Base-by-base conservation (phyloP, 2,329 filamentous ascomycete genomes). In the Rosellinia necatrix region DNA sequence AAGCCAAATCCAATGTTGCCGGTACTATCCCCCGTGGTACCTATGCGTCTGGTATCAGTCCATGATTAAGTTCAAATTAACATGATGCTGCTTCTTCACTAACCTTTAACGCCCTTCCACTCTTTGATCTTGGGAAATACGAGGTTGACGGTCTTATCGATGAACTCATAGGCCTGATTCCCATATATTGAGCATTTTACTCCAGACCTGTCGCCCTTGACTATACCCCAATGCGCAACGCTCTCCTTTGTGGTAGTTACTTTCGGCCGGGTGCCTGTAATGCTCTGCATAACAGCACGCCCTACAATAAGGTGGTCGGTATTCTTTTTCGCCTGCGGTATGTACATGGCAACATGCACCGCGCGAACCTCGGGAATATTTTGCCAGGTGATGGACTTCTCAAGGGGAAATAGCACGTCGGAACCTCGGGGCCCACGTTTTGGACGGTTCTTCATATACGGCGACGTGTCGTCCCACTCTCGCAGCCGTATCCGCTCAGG, bases 81-180 rank as follows among this genome's bases (percentile, higher is more conserved):
- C 30, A 24, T 22, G 38, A 15, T 8, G 8, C 49, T 24, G 41
- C 64, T 55, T 65, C 27, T 34, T 60, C 51, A 46, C 66, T 68
- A 72, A 56, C 74, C 80, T 63, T 75, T 70, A 53, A 85, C 68
- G 17, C 94, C 94, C 53, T 84, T 85, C 89, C 91, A 99, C 66
- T 99, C 94, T 80, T 97, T 99, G 75, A 99, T 96, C 70, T 87
- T 90, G 34, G 94, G 94, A 71, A 97, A 81, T 5, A 99, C 92
- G 7, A 97, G 79, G 71, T 96, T 91, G 52, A 97, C 81, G 64
- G 92, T 79, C 78, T 96, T 96, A 68, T 93, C 89, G 40, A 99
- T 71, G 72, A 99, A 97, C 72, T 97, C 88, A 61, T 91, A 90
- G 68, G 96, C 94, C 56, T 88, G 83, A 71, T 94, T 88, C 25